Percentiles rank a stretch among this genome's conserved stretches.
These are phyloP conservation scores for Calonectria crousiana DNA, from an alignment of 2,329 filamentous ascomycete species.

Conservation along the genomic window DNA sequence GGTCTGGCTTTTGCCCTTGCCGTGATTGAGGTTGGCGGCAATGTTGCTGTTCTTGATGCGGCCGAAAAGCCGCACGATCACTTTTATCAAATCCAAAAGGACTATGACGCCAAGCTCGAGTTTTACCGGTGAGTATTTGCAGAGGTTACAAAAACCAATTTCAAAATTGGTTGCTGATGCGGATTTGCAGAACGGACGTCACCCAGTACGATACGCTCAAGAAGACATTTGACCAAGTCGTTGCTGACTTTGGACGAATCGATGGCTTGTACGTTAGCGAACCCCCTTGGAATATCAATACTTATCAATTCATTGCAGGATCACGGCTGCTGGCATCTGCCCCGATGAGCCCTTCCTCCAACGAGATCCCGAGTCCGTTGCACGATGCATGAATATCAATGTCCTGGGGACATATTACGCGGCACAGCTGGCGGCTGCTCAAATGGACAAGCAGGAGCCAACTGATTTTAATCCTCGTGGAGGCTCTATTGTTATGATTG, in stretches of 20 bases:
- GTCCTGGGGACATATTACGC: conserved; percentile 50
- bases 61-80: conserved; percentile 34
- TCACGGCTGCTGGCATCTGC: conserved; percentile 45
- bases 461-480: conserved; percentile 37
- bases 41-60: conserved; percentile 30
- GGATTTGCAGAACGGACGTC: conserved; percentile 17
- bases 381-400: conserved; percentile 44
- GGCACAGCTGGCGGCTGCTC: conserved; percentile 49
- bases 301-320: conserved; percentile 16
- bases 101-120: conserved; percentile 21
- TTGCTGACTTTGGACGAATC: conserved; percentile 29
- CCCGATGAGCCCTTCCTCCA: conserved; percentile 45
- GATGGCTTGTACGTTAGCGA: conserved; percentile 16
- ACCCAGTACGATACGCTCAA: conserved; percentile 27
- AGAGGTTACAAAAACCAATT: not conserved
- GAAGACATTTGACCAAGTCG: conserved; percentile 23
- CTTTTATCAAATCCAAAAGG: conserved; percentile 28
- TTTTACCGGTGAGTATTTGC: conserved; percentile 21
- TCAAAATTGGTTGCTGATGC: not conserved
- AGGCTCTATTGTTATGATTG: conserved; percentile 50
- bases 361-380: conserved; percentile 39
- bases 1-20: conserved; percentile 31
- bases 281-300: too few species aligned
- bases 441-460: conserved; percentile 49
- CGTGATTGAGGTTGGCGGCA: conserved; percentile 27